These are phyloP conservation scores for Alternaria alternata DNA, from an alignment of 2,329 filamentous ascomycete genomes.

Conservation along the genomic window DNA sequence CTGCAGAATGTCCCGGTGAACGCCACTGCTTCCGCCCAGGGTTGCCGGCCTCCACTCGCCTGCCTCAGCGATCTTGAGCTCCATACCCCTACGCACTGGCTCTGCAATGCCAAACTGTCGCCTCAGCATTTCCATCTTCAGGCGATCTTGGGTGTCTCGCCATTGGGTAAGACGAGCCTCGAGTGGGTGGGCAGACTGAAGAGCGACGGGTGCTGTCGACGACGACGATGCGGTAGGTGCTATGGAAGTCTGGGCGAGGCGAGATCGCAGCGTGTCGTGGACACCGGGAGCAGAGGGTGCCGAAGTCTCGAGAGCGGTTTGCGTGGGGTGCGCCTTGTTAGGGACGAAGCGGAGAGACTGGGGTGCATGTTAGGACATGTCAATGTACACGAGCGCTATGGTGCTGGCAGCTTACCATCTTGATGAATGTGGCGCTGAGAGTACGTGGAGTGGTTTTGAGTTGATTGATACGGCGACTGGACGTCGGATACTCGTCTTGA, in stretches of 20 bases:
- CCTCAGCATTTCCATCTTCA: slow-evolving; percentile 89
- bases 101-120: slow-evolving; percentile 91
- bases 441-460: background rate
- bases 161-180: slow-evolving; percentile 88
- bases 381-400: slow-evolving; percentile 1
- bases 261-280: slow-evolving; percentile 89
- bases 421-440: slow-evolving; percentile 4
- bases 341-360: slow-evolving; percentile 93
- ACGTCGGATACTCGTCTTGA: background rate
- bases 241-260: slow-evolving; percentile 68
- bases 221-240: slow-evolving; percentile 36
- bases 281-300: slow-evolving; percentile 93
- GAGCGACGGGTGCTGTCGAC: slow-evolving; percentile 44
- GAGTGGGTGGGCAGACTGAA: slow-evolving; percentile 84
- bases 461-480: background rate
- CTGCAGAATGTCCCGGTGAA: slow-evolving; percentile 89
- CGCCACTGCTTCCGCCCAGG: slow-evolving; percentile 69
- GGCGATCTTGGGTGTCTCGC: slow-evolving; percentile 84
- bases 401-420: slow-evolving; percentile 22
- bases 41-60: slow-evolving; percentile 81
- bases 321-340: slow-evolving; percentile 65
- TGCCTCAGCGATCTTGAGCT: slow-evolving; percentile 84
- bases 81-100: slow-evolving; percentile 92
- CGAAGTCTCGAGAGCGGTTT: slow-evolving; percentile 62
- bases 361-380: slow-evolving; percentile 2